Base-by-base conservation (phyloP, 1,139 yeast species). In the Diutina scorzettiae region DNA sequence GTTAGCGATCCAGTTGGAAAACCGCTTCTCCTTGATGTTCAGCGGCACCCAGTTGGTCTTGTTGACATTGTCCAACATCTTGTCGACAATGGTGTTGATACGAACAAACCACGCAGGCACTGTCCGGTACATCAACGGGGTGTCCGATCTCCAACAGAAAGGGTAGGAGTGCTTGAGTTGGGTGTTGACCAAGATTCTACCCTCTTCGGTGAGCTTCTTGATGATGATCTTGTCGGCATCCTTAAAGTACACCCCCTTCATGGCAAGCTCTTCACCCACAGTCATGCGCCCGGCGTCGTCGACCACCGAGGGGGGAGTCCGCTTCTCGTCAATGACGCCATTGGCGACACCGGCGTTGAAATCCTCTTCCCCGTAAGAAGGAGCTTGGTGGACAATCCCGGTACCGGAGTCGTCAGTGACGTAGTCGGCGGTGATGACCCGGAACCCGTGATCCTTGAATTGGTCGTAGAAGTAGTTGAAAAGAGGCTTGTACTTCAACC, bases 301-400 rank as follows among this genome's bases (percentile, higher is more conserved):
- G 44, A 93, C 83, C 19, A 97, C 96, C 58, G 84, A 84, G 51
- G 98, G 98, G 43, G 96, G 91, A 12, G 70, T 63, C 51, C 75
- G 63, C 47, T 73, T 78, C 55, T 78, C 86, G 51, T 60, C 62
- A 50, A 89, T 81, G 54, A 91, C 67, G 47, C 95, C 96, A 33
- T 78, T 75, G 36, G 71, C 76, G 42, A 77, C 69, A 54, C 94
- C 83, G 49, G 81, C 95, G 50, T 72, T 74, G 73, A 78, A 87
- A 89, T 93, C 99, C 64, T 80, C 95, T 67, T 91, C 99, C 81
- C 99, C 99, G 67, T 87, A 93, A 42, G 98, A 93, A 51, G 99
- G 98, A 41, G 98, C 79, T 63, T 89, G 96, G 62, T 91, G 98
- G 48, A 91, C 99, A 59, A 91, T 78, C 79, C 99, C 99, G 45